phyloP scores from a whole-genome alignment of 345 rosid species.

The Salix brachista region DNA sequence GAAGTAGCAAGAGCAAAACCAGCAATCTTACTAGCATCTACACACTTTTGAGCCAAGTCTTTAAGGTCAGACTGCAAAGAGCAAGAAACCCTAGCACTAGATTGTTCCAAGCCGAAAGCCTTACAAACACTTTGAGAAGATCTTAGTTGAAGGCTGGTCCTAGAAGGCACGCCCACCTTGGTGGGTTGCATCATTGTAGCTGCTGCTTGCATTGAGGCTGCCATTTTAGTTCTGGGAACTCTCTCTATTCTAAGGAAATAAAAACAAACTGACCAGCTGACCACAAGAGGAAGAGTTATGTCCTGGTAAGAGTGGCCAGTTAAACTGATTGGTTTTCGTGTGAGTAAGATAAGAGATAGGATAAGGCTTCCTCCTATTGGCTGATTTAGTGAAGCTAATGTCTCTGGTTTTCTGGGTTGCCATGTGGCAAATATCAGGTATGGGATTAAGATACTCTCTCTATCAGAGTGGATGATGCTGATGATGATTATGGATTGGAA shows the following conservation, averaged over 20 bases:
- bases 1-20: constrained; percentile 93
- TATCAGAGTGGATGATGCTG: constrained; percentile 24
- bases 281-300: neutral
- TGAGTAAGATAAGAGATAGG: constrained; percentile 63
- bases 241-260: neutral
- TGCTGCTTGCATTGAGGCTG: constrained; percentile 86
- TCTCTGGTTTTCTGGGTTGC: constrained; percentile 25
- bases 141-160: constrained; percentile 40
- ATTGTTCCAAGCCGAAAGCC: constrained; percentile 57
- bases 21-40: constrained; percentile 70
- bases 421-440: constrained; percentile 43
- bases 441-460: constrained; percentile 36
- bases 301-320: neutral
- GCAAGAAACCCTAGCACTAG: constrained; percentile 61
- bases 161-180: constrained; percentile 45
- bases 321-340: constrained; percentile 33
- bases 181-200: constrained; percentile 81
- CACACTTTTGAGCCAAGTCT: constrained; percentile 65
- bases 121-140: constrained; percentile 46
- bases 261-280: too few species aligned
- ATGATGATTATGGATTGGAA: neutral
- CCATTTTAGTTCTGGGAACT: constrained; percentile 38
- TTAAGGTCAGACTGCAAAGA: constrained; percentile 62
- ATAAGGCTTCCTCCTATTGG: constrained; percentile 73
- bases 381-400: constrained; percentile 25